Base-by-base conservation (phyloP, 139 green algal species). In the Cymbomonas tetramitiformis region DNA sequence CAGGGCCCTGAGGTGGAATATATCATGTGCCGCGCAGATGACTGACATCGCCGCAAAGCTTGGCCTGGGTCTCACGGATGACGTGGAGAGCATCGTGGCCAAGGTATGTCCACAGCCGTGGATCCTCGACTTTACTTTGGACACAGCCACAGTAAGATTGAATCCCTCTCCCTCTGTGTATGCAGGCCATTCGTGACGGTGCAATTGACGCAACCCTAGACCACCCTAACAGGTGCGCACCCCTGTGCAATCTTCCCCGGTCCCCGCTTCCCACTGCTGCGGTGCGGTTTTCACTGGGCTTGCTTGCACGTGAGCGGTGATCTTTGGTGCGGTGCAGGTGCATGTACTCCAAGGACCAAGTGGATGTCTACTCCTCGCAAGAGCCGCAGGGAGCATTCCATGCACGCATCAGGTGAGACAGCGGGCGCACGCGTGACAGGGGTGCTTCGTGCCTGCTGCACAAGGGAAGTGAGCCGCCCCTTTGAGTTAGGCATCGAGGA, bases 41-140 rank as follows among this genome's bases (percentile, higher is more conserved):
- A 21, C 23, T 25, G 86, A 94, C 43, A 70, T 96, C 4, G 85
- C 84, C 2, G 50, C 68, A 46, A 87, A 87, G 65, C 82, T 96
- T 59, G 79, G 80, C 29, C 72, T 96, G 53, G 25, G 73, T 44
- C 28, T 79, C 3, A 43, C 78, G 5, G 79, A 84, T 19, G 91
- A 96, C 59, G 83, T 81, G 30, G 90, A 95, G 73, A 82, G 62
- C 75, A 90, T 98, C 47, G 81, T 94, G 28, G 82, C 84, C 46
- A 98, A 98, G 78, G 86, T 66, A n/a, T n/a, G n/a, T n/a, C n/a
- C n/a, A n/a, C n/a, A n/a, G n/a, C 30, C 23, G 19, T 15, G 15
- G 38, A 12, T 15, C 29, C 19, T 15, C 29, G 46, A 15, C 15
- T 23, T 15, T 12, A 15, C 19, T 51, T 53, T 15, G 12, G 19